These are phyloP conservation scores for Trichoderma lentiforme DNA, from an alignment of 2,329 filamentous ascomycete species.

Conservation along the genomic window DNA sequence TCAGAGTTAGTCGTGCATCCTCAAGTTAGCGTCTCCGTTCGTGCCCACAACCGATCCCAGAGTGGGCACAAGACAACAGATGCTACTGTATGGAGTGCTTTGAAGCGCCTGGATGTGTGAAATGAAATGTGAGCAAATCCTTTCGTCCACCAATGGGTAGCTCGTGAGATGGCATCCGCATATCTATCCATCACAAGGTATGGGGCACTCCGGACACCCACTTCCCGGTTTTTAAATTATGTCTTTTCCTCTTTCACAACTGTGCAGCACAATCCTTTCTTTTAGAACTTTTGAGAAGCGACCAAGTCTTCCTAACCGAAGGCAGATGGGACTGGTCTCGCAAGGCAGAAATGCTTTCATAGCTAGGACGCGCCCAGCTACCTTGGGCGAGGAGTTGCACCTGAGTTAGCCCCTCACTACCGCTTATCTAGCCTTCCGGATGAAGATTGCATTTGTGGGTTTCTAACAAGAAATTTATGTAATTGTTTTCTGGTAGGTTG, in stretches of 20 bases:
- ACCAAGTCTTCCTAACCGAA: background rate
- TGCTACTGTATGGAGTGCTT: conserved; percentile 1
- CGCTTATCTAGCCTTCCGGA: background rate
- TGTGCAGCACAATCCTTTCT: background rate
- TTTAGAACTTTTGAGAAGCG: background rate
- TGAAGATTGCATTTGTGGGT: background rate
- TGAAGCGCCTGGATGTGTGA: background rate
- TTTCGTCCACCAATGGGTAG: background rate
- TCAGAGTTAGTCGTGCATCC: conserved; percentile 12
- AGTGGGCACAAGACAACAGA: conserved; percentile 1
- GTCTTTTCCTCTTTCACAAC: background rate
- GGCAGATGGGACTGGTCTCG: background rate
- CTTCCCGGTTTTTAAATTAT: background rate
- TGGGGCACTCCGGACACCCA: background rate
- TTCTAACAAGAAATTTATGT: background rate
- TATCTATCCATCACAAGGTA: background rate
- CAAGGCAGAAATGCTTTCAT: background rate
- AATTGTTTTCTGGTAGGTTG: background rate
- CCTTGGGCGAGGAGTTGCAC: background rate
- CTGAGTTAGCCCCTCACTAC: background rate
- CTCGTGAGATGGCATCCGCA: background rate
- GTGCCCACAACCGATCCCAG: conserved; percentile 11
- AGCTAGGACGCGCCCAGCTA: background rate
- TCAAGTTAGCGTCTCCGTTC: conserved; percentile 1
- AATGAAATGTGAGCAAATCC: conserved; percentile 15